Conservation (phyloP, 208 protist species). For the Leishmania martiniquensis region DNA sequence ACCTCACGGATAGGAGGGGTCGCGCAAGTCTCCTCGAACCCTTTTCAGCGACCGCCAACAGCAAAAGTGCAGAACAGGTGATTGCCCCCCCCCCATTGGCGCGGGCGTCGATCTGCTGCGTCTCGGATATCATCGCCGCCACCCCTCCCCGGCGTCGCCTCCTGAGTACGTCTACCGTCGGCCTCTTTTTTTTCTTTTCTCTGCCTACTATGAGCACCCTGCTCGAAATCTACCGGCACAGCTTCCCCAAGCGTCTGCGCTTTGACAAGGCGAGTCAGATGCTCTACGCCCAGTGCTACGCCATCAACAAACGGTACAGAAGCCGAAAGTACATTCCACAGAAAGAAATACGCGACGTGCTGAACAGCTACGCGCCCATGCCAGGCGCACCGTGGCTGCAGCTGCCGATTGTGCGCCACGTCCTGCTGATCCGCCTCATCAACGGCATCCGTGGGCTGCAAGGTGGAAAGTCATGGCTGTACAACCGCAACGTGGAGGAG, state of each 20-base stretch:
- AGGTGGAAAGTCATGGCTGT: constrained; percentile 74
- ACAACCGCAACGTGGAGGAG: constrained; percentile 69
- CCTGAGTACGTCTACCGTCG: background rate
- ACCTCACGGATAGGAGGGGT: background rate
- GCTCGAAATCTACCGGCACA: constrained; percentile 64
- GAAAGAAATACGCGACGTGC: constrained; percentile 54
- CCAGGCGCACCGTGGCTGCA: constrained; percentile 72
- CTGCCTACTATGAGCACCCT: constrained; percentile 53
- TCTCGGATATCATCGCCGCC: too few relatives aligned
- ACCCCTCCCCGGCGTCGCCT: background rate
- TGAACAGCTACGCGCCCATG: constrained; percentile 59
- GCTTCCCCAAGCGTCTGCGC: constrained; percentile 80
- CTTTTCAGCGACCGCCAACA: background rate
- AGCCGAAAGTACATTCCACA: constrained; percentile 83
- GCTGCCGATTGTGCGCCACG: constrained; percentile 79
- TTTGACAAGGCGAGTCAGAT: constrained; percentile 84
- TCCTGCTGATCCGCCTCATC: constrained; percentile 70
- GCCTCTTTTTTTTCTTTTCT: background rate
- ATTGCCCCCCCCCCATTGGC: background rate
- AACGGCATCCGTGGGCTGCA: constrained; percentile 55
- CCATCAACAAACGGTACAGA: constrained; percentile 59
- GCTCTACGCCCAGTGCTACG: constrained; percentile 78
- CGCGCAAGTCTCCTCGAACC: background rate
- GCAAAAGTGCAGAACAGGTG: background rate
- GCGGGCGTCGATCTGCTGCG: too few relatives aligned